These are phyloP conservation scores for Colletotrichum tamarilloi DNA, from an alignment of 2,329 filamentous ascomycete genomes.

Conservation along the genomic window DNA sequence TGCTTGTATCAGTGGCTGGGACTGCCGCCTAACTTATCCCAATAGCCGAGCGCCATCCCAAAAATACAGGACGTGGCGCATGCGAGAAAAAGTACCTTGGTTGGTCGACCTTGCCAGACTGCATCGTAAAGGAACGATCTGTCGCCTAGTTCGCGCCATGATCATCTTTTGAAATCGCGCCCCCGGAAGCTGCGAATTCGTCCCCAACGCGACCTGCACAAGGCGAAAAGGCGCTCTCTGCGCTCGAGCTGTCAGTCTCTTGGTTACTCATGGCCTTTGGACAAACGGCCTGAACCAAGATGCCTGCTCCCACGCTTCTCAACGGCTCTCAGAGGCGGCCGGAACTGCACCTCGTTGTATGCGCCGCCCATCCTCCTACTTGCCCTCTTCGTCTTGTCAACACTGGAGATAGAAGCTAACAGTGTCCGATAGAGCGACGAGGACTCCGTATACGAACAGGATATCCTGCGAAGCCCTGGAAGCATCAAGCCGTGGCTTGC, in stretches of 20 bases:
- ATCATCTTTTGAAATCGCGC: background rate
- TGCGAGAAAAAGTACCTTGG: background rate
- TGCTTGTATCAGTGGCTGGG: background rate
- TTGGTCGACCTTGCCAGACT: background rate
- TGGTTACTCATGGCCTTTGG: conserved; percentile 13
- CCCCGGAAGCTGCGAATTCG: background rate
- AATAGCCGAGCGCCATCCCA: background rate
- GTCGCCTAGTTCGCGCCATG: background rate
- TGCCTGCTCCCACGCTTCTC: conserved; percentile 36
- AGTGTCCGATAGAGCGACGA: conserved; percentile 74
- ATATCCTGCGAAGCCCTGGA: conserved; percentile 85
- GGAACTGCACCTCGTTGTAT: conserved; percentile 62
- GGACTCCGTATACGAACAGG: conserved; percentile 96
- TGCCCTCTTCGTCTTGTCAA: background rate
- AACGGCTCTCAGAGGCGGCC: conserved; percentile 55
- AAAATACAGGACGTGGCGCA: too few relatives aligned
- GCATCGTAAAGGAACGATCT: background rate
- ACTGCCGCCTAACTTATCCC: background rate
- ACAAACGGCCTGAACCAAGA: conserved; percentile 20
- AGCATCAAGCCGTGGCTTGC: conserved; percentile 95
- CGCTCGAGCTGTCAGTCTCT: background rate
- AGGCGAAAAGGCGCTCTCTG: background rate
- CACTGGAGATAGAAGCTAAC: conserved; percentile 39
- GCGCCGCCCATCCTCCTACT: conserved; percentile 35
- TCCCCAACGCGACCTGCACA: background rate